Base-by-base conservation (phyloP, 495 filamentous ascomycete genomes). In the Xanthoparmelia taractica region DNA sequence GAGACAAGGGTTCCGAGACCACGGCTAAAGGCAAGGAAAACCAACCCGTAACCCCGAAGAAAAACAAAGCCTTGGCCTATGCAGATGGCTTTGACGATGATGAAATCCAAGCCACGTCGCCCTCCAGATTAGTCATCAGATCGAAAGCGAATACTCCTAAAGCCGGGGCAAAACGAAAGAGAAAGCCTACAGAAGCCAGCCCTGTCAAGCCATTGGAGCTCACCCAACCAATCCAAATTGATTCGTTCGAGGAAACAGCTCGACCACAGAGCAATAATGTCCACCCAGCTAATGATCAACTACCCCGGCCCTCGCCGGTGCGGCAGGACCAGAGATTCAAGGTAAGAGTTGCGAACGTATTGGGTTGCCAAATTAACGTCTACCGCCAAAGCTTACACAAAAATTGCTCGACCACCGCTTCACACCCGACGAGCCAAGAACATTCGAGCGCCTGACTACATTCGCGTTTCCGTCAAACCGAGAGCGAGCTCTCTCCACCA, bases 81-180 rank as follows among this genome's bases (percentile, higher is more conserved):
- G 76, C 87, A 29, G 87, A 91, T 77, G 87, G 87, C 31, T 91
- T 91, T 67, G 84, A 88, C 55, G 85, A 91, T 63, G 81, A 85
- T 48, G 87, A 91, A 65, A 82, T 90, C 48, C 70, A 80, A 31
- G 73, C 82, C 62, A 68, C 78, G 11, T 87, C 84, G 33, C 84
- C 84, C 1, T 82, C 77, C 61, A 86, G 82, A 67, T 75, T 79
- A 38, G 74, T 71, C 3, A 78, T 76, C 57, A 73, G 76, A 57
- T 79, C 75, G 10, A 86, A 83, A 63, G 73, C 77, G 37, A 69
- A 68, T 8, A 89, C 87, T 1, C 81, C 85, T n/a, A 85, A 80
- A 55, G 77, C 76, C 31, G 80, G 77, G 11, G 74, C 74, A 6
- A 91, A 90, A 67, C 77, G 88, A 60, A 90, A 88, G 70, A 75